phyloP scores from a whole-genome alignment of 163 green algal genomes.

The Chlorella variabilis region DNA sequence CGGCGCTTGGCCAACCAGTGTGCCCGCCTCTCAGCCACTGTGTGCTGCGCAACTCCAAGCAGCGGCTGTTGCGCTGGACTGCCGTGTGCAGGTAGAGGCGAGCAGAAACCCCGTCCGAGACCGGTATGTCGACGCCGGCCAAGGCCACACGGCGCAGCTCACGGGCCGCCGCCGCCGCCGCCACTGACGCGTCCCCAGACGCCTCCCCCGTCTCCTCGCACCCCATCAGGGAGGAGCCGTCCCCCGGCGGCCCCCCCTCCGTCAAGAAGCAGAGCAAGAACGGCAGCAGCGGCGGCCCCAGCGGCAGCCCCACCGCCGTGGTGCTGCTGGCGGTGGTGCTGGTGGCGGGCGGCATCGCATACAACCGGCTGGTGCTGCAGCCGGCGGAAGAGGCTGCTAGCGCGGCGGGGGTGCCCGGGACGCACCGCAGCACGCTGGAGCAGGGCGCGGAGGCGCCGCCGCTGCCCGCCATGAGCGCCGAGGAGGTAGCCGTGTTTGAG shows the following conservation, averaged over 20 bases:
- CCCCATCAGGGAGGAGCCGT: neutral
- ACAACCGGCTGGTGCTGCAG: neutral
- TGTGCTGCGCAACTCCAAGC: no score
- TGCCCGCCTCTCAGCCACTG: no score
- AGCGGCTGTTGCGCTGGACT: no score
- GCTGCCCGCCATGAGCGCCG: neutral
- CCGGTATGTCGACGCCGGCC: conserved; percentile 4
- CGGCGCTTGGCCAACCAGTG: no score
- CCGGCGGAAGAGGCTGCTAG: neutral
- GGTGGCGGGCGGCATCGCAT: conserved; percentile 1
- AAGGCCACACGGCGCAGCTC: neutral
- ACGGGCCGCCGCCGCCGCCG: neutral
- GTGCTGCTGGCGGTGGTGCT: conserved; percentile 8
- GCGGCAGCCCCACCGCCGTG: neutral
- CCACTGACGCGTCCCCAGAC: neutral
- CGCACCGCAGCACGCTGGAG: conserved; percentile 1
- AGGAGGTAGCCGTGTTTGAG: conserved; percentile 18
- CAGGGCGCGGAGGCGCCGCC: neutral
- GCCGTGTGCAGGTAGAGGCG: no score
- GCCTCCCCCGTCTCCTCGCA: neutral
- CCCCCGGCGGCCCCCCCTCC: neutral
- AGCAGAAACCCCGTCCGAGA: no score
- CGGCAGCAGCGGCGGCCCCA: neutral
- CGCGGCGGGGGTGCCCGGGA: no score
- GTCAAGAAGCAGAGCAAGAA: neutral